phyloP scores from a whole-genome alignment of 768 basidiomycete species.

The Mycena polygramma region DNA sequence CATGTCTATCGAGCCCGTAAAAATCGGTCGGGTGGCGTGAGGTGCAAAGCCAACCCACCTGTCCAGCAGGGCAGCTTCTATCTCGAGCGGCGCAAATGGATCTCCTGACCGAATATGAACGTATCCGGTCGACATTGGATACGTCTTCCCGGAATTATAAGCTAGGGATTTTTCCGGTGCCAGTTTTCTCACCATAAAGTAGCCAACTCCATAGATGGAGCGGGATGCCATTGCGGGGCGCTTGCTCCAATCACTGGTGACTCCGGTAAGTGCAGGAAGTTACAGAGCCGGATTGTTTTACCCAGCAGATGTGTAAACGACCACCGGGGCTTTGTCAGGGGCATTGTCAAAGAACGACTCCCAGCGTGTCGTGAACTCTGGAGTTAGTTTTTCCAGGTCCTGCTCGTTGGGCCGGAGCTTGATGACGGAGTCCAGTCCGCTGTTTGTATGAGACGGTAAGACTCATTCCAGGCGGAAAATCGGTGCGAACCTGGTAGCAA shows the following conservation, averaged over 20 bases:
- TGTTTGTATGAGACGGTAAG: constrained; percentile 36
- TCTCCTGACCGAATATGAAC: neutral
- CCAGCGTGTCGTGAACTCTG: constrained; percentile 64
- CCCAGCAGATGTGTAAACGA: constrained; percentile 50
- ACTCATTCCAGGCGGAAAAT: neutral
- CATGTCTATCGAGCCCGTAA: too few relatives aligned
- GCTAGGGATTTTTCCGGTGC: too few relatives aligned
- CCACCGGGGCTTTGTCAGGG: constrained; percentile 63
- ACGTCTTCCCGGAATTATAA: too few relatives aligned
- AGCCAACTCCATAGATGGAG: neutral
- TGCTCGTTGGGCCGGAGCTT: constrained; percentile 65
- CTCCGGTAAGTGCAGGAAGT: neutral
- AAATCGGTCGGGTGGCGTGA: too few relatives aligned
- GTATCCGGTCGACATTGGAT: neutral
- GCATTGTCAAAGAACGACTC: constrained; percentile 59
- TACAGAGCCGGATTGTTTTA: constrained; percentile 37
- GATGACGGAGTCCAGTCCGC: constrained; percentile 67
- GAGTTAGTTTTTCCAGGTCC: constrained; percentile 64
- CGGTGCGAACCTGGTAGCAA: constrained; percentile 64
- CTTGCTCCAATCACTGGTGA: neutral
- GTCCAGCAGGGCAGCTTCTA: neutral
- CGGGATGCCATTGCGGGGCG: neutral
- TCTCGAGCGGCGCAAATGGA: neutral
- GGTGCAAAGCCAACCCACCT: neutral
- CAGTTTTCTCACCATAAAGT: neutral